Percentiles rank a stretch among this genome's conserved stretches.
Evolutionary conservation across 331 rosid species (phyloP).

Genomic region (Quercus tomentella): DNA sequence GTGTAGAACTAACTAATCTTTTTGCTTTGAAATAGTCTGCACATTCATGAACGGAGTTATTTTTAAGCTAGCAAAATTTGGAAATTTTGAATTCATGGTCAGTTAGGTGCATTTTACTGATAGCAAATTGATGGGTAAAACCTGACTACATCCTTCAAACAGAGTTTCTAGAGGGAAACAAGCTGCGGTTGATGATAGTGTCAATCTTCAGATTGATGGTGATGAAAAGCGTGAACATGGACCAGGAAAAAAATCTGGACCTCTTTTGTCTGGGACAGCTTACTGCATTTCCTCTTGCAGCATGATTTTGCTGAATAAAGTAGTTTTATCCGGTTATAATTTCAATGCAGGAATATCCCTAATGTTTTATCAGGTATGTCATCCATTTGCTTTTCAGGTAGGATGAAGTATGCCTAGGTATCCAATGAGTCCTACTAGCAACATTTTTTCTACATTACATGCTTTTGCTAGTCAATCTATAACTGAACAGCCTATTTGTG

Average conservation of each 20-base stretch:
- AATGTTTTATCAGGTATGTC: conserved; percentile 80
- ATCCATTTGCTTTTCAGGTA: not conserved
- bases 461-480: not conserved
- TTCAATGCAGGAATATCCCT: conserved; percentile 85
- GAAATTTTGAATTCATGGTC: conserved; percentile 1
- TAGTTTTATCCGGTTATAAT: conserved; percentile 69
- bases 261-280: conserved; percentile 76
- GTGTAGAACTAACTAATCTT: not conserved
- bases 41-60: conserved; percentile 1
- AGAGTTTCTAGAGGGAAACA: conserved; percentile 59
- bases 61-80: not conserved
- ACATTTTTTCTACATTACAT: not conserved
- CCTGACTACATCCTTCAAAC: conserved; percentile 14
- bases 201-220: conserved; percentile 25
- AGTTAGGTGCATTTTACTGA: conserved; percentile 7
- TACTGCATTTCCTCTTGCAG: conserved; percentile 89
- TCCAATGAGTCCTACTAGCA: not conserved
- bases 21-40: not conserved
- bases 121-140: conserved; percentile 5
- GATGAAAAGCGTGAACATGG: conserved; percentile 57
- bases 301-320: conserved; percentile 84
- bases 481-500: not conserved
- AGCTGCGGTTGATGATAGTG: conserved; percentile 27
- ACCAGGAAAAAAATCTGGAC: conserved; percentile 49
- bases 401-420: not conserved